Evolutionary conservation across 2,329 filamentous ascomycete genomes (phyloP), one percentile per base, ranked within the genome.

Genomic region (Nigrospora sphaerica): DNA sequence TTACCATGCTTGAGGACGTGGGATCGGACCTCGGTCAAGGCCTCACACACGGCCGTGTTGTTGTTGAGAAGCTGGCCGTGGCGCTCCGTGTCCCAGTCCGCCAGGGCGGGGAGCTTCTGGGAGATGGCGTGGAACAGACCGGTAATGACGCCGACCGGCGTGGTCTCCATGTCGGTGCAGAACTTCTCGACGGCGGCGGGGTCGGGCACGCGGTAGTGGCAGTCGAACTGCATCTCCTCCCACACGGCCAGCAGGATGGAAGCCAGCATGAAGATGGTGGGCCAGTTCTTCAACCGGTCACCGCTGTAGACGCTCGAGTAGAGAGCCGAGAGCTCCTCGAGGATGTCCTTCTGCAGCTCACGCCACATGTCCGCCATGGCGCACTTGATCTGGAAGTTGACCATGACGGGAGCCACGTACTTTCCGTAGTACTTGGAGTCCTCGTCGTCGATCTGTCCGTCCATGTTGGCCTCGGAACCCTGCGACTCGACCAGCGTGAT

Each of bases 181-280:
- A 97, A 97, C 72, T 95, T 95, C 62, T 92, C 83, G 52, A 95
- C 91, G 6, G 86, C 86, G 42, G 79, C 76, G 45, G 86, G 78
- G 64, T 96, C 91, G 5, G 88, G 89, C 4, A 95, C 85, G 44
- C 92, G 86, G 77, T 95, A 97, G 71, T 95, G 88, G 76, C 88
- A 95, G 71, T 97, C 92, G 62, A 96, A 97, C 67, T 97, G 91
- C 83, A 97, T 96, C 77, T 95, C 86, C 67, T 97, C 92, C 92
- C 92, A 97, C 17, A 97, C 89, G 12, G 88, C 88, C 41, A 97
- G 77, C 32, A 97, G 80, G 52, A 97, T 93, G 5, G 88, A 91
- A 11, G 91, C 92, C 46, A 96, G 77, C 80, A 97, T 95, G 77
- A 96, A 97, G 65, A 97, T 97, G 42, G 91, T 96, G 2, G 92